Evolutionary conservation across 1,284 basidiomycete genomes (phyloP).

Genomic region (Psilocybe mexicana): DNA sequence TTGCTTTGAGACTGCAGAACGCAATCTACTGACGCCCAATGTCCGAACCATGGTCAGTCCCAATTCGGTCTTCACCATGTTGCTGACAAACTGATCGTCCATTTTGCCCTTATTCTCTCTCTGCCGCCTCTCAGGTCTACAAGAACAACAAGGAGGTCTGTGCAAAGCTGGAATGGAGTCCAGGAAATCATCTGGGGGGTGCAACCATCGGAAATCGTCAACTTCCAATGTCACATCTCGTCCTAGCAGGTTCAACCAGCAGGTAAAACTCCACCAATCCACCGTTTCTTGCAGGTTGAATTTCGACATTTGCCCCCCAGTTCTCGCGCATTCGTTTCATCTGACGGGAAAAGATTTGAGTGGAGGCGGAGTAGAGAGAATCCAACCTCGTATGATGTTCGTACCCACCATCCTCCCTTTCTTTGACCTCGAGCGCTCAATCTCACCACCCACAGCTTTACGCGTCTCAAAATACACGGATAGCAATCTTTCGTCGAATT

Average conservation of each 20-base stretch:
- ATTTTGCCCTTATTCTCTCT: neutral
- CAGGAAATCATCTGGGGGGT: constrained; percentile 56
- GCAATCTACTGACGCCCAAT: constrained; percentile 36
- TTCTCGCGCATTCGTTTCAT: constrained; percentile 56
- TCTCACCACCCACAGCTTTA: constrained; percentile 41
- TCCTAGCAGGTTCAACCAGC: constrained; percentile 49
- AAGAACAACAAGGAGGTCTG: constrained; percentile 54
- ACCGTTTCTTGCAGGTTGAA: constrained; percentile 5
- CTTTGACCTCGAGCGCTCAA: constrained; percentile 9
- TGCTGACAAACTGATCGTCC: constrained; percentile 17
- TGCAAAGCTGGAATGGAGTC: constrained; percentile 64
- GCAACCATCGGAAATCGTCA: constrained; percentile 54
- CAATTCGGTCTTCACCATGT: constrained; percentile 7
- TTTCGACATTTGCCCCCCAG: constrained; percentile 37
- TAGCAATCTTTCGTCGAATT: constrained; percentile 60
- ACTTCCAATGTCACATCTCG: constrained; percentile 62
- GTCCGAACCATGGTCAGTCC: constrained; percentile 54
- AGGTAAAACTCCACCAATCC: constrained; percentile 38
- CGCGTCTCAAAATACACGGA: constrained; percentile 43
- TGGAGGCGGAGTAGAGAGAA: constrained; percentile 56
- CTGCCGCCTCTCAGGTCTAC: constrained; percentile 36
- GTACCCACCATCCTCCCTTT: constrained; percentile 20
- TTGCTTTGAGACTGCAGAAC: constrained; percentile 61
- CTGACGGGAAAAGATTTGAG: constrained; percentile 55
- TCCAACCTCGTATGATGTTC: constrained; percentile 57